Base-by-base conservation (phyloP, 192 early-diverging fungal genomes). In the Backusella tuberculispora region DNA sequence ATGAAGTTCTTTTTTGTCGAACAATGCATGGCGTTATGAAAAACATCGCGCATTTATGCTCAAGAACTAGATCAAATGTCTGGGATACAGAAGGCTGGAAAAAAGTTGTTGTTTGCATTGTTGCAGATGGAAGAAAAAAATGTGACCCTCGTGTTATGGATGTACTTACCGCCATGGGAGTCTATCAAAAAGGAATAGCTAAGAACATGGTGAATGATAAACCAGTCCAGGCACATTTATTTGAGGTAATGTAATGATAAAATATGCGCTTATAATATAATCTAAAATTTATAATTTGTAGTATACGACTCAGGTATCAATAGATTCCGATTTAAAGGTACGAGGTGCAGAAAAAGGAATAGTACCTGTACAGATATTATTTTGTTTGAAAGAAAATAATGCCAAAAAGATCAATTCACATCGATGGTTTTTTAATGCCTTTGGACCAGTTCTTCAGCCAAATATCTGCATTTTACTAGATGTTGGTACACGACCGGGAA, bases 401-500 rank as follows among this genome's bases (percentile, higher is more conserved):
- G 89, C 89, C 24, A 98, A 98, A 69, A 90, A 94, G 84, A 95
- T 98, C 88, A 98, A 98, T 84, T 95, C 93, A 24, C 96, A 98
- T 78, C 88, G 96, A 69, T 98, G 96, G 96, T 98, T 98, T 87
- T 98, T 98, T 82, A 96, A 96, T 77, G 96, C 96, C 24, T 96
- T 98, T 78, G 90, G 93, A 6, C 81, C 85, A 15, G 78, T 94
- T 15, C 78, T 98, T 74, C 81, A 92, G 29, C 96, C 96, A 47
- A 93, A 95, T 67, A 90, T 98, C 26, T 97, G 95, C 75, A 88
- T 98, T 50, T 84, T 98, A 12, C 85, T 98, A 37, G 97, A 98
- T 80, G 97, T 97, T 40, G 97, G 97, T 13, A 98, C 97, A 66
- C 91, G 93, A 70, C 95, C 95, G 14, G 88, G 89, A 15, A 85